A percentile compares a stretch with the other conserved stretches of the same genome.
phyloP scores from a whole-genome alignment of 306 rosid genomes.

The Acacia acuminata region DNA sequence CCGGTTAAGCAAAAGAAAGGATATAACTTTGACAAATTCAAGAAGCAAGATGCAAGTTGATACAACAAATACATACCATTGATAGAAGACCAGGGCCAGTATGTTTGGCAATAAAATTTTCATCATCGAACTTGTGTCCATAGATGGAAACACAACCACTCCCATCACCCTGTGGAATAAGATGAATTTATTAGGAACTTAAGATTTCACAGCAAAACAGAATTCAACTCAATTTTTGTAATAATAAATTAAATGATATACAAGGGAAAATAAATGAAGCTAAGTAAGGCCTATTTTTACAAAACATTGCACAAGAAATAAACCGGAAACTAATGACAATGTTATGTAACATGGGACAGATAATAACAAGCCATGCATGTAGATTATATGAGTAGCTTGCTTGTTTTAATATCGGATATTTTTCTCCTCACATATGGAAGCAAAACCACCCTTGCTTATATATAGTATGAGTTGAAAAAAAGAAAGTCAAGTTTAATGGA shows the following conservation, averaged over 20 bases:
- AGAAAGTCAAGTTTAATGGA: slow-evolving; percentile 11
- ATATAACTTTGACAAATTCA: slow-evolving; percentile 4
- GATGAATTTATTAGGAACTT: slow-evolving; percentile 9
- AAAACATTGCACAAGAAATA: not conserved
- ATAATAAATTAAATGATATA: not conserved
- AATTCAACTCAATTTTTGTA: not conserved
- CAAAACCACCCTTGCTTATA: slow-evolving; percentile 11
- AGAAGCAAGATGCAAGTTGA: slow-evolving; percentile 22
- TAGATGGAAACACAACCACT: slow-evolving; percentile 95
- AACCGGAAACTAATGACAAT: not conserved
- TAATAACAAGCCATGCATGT: slow-evolving; percentile 7
- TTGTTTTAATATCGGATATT: not conserved
- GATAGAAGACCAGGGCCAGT: slow-evolving; percentile 97
- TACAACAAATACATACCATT: slow-evolving; percentile 57
- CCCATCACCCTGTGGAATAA: slow-evolving; percentile 87
- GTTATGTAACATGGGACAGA: not conserved
- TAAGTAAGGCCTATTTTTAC: not conserved
- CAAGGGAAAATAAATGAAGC: not conserved
- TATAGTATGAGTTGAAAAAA: not conserved
- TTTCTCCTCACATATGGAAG: not conserved
- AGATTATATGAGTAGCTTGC: not conserved
- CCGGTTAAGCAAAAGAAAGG: slow-evolving; percentile 9
- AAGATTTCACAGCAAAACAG: not conserved
- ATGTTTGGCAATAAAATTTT: slow-evolving; percentile 89
- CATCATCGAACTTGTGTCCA: slow-evolving; percentile 89